These are phyloP conservation scores for Podosphaera xanthii DNA, from an alignment of 2,329 filamentous ascomycete species.

Conservation along the genomic window DNA sequence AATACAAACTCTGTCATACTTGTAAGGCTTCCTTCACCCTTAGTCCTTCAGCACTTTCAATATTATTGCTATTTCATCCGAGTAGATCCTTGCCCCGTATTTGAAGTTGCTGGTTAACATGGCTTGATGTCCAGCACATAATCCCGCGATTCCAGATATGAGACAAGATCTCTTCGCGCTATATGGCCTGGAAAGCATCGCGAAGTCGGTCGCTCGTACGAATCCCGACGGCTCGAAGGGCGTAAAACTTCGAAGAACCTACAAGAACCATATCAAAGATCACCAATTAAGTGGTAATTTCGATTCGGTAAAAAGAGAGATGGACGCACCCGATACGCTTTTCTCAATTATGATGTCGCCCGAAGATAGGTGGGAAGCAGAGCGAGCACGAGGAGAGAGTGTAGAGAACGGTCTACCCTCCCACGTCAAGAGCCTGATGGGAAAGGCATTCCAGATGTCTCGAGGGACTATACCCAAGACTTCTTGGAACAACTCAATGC, in stretches of 20 bases:
- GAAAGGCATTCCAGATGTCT: conserved; percentile 31
- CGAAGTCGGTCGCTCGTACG: conserved; percentile 36
- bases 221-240: conserved; percentile 39
- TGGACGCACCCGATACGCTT: conserved; percentile 28
- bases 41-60: conserved; percentile 2
- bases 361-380: conserved; percentile 33
- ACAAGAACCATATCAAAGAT: conserved; percentile 45
- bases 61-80: neutral
- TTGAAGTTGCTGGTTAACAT: conserved; percentile 16
- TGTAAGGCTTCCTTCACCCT: conserved; percentile 34
- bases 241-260: conserved; percentile 43
- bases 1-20: conserved; percentile 43
- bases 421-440: conserved; percentile 21
- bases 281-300: conserved; percentile 38
- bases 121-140: conserved; percentile 13
- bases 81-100: too few species aligned
- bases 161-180: conserved; percentile 35
- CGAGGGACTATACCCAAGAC: conserved; percentile 31
- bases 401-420: conserved; percentile 29
- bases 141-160: conserved; percentile 22
- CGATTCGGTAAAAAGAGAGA: conserved; percentile 32
- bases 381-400: conserved; percentile 29
- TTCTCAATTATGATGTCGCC: conserved; percentile 27
- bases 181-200: conserved; percentile 32
- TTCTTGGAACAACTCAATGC: conserved; percentile 32